Base-by-base conservation (phyloP, 148 eudicot species). In the Diospyros kaki region DNA sequence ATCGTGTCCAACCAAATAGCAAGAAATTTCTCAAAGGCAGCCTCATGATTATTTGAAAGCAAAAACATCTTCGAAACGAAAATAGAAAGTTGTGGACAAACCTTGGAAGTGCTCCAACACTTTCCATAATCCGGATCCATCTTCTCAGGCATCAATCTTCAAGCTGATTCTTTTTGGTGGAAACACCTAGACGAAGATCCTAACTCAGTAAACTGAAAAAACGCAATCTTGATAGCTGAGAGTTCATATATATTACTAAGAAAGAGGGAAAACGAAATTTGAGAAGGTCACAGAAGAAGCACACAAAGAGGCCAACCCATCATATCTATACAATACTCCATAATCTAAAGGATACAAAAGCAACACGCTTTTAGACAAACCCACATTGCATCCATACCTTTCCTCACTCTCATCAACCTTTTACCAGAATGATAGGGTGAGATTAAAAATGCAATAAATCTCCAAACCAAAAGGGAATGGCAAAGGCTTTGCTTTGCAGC, bases 101-200 rank as follows among this genome's bases (percentile, higher is more conserved):
- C 97, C 93, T 86, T 83, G 38, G 82, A 69, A 76, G 78, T 77
- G 58, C 82, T 75, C 89, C 86, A 84, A 70, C 91, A 84, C 61
- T 82, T 91, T 14, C 82, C 82, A 72, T 81, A 64, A 48, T 38
- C 80, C 69, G 72, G 73, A 86, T 82, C 90, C 97, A 91, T 89
- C 38, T 76, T 4, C 73, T 76, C 59, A 75, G 38, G 62, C 54
- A 42, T 73, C 79, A 58, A 76, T 13, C 68, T 75, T 80, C 72
- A 67, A 44, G 51, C 52, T 51, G 42, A 13, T 4, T 64, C 73
- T 43, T 6, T 66, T 45, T 41, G 76, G 52, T n/a, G 75, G 69
- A 66, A 12, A 60, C 10, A 55, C 52, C 58, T 69, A 69, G 71
- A 66, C 73, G 73, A 64, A 72, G 75, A 68, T 66, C 76, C 61